Percentiles rank a stretch among this genome's conserved stretches.
phyloP scores from a whole-genome alignment of 306 rosid species.

The Prunus mira region DNA sequence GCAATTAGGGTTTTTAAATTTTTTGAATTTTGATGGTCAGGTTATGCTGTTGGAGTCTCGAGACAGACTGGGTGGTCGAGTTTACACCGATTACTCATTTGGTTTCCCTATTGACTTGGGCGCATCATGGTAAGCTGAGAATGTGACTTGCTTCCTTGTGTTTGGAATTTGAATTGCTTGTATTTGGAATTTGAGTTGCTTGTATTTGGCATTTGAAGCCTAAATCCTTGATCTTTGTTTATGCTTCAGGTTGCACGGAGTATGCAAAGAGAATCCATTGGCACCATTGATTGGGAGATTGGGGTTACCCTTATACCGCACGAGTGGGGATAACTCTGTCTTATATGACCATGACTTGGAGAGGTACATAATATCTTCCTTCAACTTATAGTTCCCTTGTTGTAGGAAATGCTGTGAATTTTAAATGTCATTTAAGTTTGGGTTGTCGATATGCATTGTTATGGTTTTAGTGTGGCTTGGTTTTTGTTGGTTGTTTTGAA shows the following conservation, averaged over 20 bases:
- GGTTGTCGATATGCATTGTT: neutral
- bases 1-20: neutral
- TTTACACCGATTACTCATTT: conserved; percentile 84
- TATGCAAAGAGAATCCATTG: conserved; percentile 89
- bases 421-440: neutral
- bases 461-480: neutral
- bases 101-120: conserved; percentile 98
- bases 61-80: conserved; percentile 91
- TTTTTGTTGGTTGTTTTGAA: neutral
- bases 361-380: conserved; percentile 42
- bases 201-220: neutral
- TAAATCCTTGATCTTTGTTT: neutral
- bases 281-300: conserved; percentile 90
- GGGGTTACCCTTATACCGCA: conserved; percentile 91
- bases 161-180: neutral
- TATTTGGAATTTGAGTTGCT: neutral
- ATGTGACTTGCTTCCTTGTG: neutral
- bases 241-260: conserved; percentile 90
- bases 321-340: conserved; percentile 95
- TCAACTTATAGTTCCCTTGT: neutral
- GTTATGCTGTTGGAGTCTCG: conserved; percentile 86
- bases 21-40: conserved; percentile 36
- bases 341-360: conserved; percentile 97
- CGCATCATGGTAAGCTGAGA: conserved; percentile 77
- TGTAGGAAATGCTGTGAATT: neutral